Conservation (phyloP, 2,329 filamentous ascomycete genomes). For the Metarhizium sp. region DNA sequence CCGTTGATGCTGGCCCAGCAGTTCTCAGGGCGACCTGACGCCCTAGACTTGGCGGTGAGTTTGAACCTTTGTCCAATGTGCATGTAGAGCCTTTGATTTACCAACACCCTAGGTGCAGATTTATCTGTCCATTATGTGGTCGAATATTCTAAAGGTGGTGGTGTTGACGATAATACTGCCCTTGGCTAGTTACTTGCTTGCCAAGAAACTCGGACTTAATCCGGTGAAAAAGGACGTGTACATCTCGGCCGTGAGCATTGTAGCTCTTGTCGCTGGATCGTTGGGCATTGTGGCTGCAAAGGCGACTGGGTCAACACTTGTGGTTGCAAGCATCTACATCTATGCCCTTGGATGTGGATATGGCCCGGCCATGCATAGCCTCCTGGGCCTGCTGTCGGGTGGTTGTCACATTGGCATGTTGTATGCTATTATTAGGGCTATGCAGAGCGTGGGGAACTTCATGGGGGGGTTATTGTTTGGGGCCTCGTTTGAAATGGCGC, state of each 20-base stretch:
- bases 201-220: background rate
- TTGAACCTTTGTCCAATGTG: background rate
- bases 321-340: background rate
- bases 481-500: background rate
- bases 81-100: background rate
- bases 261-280: background rate
- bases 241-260: background rate
- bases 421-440: background rate
- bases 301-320: accelerated
- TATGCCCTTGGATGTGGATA: background rate
- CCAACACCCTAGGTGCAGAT: background rate
- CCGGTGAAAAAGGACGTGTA: background rate
- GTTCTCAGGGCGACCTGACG: background rate
- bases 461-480: background rate
- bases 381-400: background rate
- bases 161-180: background rate
- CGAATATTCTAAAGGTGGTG: background rate
- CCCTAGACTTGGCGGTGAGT: background rate
- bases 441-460: background rate
- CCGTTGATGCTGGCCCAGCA: background rate
- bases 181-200: background rate
- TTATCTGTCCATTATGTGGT: background rate
- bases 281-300: background rate
- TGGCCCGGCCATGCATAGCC: background rate
- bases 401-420: background rate